Evolutionary conservation across 225 moss, liverwort and hornwort species (phyloP).

Genomic region (Rhytidiadelphus loreus): DNA sequence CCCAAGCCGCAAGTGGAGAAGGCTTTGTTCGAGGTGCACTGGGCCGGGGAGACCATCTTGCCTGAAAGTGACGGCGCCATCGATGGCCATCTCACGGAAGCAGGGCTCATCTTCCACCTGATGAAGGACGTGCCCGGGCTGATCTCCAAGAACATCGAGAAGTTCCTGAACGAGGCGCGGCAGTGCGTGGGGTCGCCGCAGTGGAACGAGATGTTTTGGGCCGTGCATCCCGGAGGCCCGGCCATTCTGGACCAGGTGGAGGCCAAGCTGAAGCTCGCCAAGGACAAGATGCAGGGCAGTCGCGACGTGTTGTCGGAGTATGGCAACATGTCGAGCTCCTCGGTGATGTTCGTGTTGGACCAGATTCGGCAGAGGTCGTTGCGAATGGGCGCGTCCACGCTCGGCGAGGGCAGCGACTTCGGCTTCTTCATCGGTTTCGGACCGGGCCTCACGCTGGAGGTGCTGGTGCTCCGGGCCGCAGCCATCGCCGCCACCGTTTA

Average conservation of each 20-base stretch:
- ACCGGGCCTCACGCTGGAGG: background rate
- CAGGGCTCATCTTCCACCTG: background rate
- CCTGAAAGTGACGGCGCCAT: background rate
- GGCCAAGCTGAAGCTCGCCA: background rate
- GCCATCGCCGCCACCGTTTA: background rate
- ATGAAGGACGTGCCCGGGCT: background rate
- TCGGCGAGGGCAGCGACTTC: background rate
- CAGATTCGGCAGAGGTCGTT: background rate
- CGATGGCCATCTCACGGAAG: background rate
- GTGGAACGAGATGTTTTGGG: background rate
- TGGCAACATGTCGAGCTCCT: background rate
- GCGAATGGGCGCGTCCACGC: background rate
- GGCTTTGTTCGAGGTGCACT: background rate
- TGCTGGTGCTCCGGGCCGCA: background rate
- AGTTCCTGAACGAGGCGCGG: background rate
- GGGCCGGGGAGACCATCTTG: background rate
- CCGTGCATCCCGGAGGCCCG: background rate
- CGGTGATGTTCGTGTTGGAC: background rate
- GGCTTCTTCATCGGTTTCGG: background rate
- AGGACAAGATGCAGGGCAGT: background rate
- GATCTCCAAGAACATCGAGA: background rate
- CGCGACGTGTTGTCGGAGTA: background rate
- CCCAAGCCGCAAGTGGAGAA: background rate
- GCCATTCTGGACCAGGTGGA: background rate
- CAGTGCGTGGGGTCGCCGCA: background rate